Conservation (phyloP, 208 protist genomes). For the Wallacemonas sp. region DNA sequence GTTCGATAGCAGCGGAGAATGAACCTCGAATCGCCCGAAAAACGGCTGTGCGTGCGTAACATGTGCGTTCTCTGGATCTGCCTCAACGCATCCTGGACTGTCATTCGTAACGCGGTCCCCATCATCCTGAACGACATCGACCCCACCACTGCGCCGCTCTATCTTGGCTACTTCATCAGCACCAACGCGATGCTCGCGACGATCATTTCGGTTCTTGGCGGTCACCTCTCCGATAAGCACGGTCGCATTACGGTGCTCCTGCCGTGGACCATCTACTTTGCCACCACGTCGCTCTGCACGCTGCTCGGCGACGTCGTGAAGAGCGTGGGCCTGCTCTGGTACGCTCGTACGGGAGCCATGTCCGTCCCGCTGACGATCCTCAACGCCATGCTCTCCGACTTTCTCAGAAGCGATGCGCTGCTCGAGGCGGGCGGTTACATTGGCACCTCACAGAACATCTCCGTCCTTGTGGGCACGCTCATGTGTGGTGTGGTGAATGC, state of each 20-base stretch:
- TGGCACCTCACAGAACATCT: conserved; percentile 35
- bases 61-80: conserved; percentile 14
- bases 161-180: conserved; percentile 44
- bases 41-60: background rate
- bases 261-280: conserved; percentile 39
- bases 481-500: conserved; percentile 36
- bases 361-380: conserved; percentile 43
- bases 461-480: conserved; percentile 29
- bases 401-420: conserved; percentile 32
- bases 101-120: conserved; percentile 17
- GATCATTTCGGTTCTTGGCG: conserved; percentile 31
- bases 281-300: conserved; percentile 28
- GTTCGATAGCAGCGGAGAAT: no score
- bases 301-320: conserved; percentile 17
- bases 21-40: conserved; percentile 6
- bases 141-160: conserved; percentile 23
- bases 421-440: conserved; percentile 37
- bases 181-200: conserved; percentile 41
- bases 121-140: conserved; percentile 49
- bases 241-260: conserved; percentile 33
- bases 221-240: conserved; percentile 38
- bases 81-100: conserved; percentile 11
- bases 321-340: conserved; percentile 26
- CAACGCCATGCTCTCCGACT: conserved; percentile 45
- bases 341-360: conserved; percentile 32